Percentiles rank a stretch among this genome's conserved stretches.
phyloP scores from a whole-genome alignment of 2,329 filamentous ascomycete genomes.

The Colletotrichum noveboracense region DNA sequence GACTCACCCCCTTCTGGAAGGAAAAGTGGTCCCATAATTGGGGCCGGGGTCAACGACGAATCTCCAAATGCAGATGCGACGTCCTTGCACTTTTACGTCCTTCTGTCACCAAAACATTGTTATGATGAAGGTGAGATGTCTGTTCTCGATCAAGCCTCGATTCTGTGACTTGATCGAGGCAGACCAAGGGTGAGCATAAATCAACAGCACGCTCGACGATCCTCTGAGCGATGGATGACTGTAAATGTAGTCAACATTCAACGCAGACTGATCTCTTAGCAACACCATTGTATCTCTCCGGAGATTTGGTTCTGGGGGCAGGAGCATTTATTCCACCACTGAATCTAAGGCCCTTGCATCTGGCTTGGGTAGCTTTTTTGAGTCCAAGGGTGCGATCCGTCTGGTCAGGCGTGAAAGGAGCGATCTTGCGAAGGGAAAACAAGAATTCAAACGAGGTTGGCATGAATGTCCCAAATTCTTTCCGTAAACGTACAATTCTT shows the following conservation, averaged over 20 bases:
- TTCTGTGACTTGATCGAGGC: not conserved
- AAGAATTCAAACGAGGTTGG: not conserved
- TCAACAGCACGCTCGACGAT: not conserved
- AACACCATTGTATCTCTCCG: not conserved
- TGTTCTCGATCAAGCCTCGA: not conserved
- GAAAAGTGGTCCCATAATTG: not conserved
- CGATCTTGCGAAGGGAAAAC: not conserved
- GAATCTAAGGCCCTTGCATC: fast-evolving
- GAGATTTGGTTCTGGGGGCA: not conserved
- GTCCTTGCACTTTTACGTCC: not conserved
- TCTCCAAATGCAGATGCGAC: not conserved
- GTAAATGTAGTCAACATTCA: not conserved
- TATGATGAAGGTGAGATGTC: not conserved
- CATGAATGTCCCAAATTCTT: not conserved
- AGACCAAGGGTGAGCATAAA: not conserved
- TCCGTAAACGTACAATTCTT: not conserved
- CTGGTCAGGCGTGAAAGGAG: not conserved
- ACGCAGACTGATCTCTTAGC: not conserved
- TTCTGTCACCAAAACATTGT: not conserved
- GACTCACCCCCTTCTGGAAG: not conserved
- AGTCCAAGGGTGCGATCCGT: not conserved
- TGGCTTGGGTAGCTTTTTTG: not conserved
- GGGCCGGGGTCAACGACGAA: not conserved
- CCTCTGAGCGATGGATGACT: not conserved
- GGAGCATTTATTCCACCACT: not conserved